Evolutionary conservation across 169 alveolate species (phyloP), one percentile per base, ranked within the genome.

Genomic region (Cystoisospora suis): DNA sequence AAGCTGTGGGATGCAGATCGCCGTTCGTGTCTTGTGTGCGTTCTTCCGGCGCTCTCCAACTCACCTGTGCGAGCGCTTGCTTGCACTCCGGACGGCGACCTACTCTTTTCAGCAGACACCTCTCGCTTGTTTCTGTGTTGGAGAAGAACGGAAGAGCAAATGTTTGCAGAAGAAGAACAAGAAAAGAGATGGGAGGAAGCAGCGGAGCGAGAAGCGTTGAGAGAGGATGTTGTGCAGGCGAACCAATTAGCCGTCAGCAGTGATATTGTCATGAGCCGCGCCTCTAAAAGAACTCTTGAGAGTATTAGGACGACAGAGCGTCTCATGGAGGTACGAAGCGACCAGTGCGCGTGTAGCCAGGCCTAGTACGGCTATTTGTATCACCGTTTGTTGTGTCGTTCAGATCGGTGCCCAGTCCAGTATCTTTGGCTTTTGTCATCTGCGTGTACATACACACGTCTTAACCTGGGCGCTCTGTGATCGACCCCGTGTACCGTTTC

Each of bases 1-100:
- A 95, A 96, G 94, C 90, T 96, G 6, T 97, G 98, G 98, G 97
- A 96, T 47, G 87, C 95, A 42, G 98, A 97, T 88, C 95, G 83
- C 23, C 83, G 45, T 46, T 7, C 47, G 9, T 72, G 83, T 20
- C 94, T 92, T 97, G 98, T 40, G 95, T 53, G 81, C 69, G 46
- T 81, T 91, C 86, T 49, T 12, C 61, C 46, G 34, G 15, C 70
- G 6, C 69, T 5, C n/a, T 58, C 44, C n/a, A 38, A 59, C 36
- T 7, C 38, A 53, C 70, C 75, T 27, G 15, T 86, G 45, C 58
- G 53, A 34, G 61, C 85, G 29, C 69, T 72, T 23, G 90, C 72
- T 1, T 61, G 85, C 56, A 75, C 80, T 17, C 49, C 34, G 40
- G 91, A 86, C 80, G 91, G 77, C 5, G 91, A 69, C 75, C 0